phyloP scores from a whole-genome alignment of 176 grass and related monocot species.

The Poa annua region DNA sequence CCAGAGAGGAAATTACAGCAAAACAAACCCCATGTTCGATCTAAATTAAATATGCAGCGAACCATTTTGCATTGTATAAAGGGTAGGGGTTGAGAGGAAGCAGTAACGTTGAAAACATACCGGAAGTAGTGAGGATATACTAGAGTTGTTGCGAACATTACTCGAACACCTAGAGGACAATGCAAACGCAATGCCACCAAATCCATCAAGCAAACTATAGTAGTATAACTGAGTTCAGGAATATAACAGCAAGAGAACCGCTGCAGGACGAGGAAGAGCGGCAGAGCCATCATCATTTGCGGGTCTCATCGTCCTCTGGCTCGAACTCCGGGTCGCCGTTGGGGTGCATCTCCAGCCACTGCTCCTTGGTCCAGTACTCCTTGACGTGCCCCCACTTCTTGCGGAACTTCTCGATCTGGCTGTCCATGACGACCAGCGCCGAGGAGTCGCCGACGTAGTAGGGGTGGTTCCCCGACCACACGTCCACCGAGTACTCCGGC shows the following conservation, averaged over 20 bases:
- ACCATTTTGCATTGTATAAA: neutral
- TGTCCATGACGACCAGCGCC: conserved; percentile 70
- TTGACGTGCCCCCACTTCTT: conserved; percentile 77
- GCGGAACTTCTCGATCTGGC: conserved; percentile 93
- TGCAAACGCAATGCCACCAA: conserved; percentile 9
- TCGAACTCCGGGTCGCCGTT: conserved; percentile 63
- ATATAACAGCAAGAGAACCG: conserved; percentile 13
- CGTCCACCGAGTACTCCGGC: conserved; percentile 84
- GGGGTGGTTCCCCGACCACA: conserved; percentile 97
- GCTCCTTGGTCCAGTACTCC: conserved; percentile 68
- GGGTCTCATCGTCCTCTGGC: conserved; percentile 44
- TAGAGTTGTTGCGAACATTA: neutral
- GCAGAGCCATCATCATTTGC: conserved; percentile 35
- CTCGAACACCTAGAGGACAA: conserved; percentile 32
- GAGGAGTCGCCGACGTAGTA: conserved; percentile 87
- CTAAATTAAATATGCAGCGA: neutral
- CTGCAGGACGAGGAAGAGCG: neutral
- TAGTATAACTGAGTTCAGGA: neutral
- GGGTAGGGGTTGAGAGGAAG: neutral
- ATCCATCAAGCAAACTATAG: neutral
- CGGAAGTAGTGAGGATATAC: neutral
- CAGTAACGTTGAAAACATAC: neutral
- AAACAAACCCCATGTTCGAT: neutral
- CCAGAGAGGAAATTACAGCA: too few species aligned
- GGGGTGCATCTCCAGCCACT: conserved; percentile 67